phyloP scores from a whole-genome alignment of 106 monocot genomes.

The Phalaenopsis equestris region DNA sequence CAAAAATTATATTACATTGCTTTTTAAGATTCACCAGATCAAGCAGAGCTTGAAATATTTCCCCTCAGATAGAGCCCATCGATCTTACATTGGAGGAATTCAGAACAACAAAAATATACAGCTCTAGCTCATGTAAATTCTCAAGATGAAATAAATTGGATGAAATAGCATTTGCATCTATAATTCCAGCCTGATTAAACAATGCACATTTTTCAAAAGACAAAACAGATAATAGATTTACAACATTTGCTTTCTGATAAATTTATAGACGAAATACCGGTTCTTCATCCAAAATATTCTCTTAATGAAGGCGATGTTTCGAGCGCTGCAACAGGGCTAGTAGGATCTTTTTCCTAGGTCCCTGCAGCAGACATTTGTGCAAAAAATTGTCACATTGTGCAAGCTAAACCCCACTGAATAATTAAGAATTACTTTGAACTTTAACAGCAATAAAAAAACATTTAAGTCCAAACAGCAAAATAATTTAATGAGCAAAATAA shows the following conservation, averaged over 20 bases:
- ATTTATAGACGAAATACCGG: neutral
- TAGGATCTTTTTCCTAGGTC: constrained; percentile 95
- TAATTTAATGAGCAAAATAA: neutral
- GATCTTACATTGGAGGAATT: no score
- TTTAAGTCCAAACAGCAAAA: neutral
- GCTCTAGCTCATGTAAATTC: no score
- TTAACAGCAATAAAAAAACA: neutral
- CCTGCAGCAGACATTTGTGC: constrained; percentile 43
- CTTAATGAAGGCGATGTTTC: constrained; percentile 21
- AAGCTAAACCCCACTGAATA: neutral
- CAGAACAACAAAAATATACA: no score
- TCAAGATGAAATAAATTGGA: neutral
- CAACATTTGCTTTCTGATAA: neutral
- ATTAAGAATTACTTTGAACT: neutral
- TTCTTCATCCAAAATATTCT: neutral
- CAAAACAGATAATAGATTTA: neutral
- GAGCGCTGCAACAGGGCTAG: constrained; percentile 48
- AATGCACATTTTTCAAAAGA: neutral
- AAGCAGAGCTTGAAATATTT: no score
- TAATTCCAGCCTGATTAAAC: neutral
- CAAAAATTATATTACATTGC: no score
- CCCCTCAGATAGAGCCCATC: no score
- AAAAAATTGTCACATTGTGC: neutral
- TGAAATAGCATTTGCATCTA: neutral
- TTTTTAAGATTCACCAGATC: no score